Evolutionary conservation across 163 green algal species (phyloP), one percentile per base, ranked within the genome.

Genomic region (Chlorella variabilis): DNA sequence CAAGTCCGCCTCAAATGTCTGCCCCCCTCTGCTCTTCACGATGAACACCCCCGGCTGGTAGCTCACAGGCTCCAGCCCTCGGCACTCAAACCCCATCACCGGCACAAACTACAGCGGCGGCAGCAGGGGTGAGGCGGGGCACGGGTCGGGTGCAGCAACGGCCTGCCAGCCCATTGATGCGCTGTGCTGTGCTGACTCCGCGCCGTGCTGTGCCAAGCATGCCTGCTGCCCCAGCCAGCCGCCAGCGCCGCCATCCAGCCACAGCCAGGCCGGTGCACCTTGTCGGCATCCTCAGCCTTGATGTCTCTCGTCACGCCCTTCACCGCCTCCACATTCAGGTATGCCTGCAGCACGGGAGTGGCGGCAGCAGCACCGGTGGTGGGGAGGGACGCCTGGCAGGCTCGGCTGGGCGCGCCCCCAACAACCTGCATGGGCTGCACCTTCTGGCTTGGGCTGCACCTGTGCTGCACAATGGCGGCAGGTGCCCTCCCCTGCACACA

Each of bases 41-140:
- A 84, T 36, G 77, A 93, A 97, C 33, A 89, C 89, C 83, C 90
- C 73, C 58, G 93, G 93, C 38, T 90, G 82, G 80, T 88, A 97
- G 20, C 51, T 87, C 18, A 94, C 89, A 18, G 91, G 90, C 29
- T 97, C 93, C 51, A 97, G 70, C 21, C 94, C 94, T 0, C 94
- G 82, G 86, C 94, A 97, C 68, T 97, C 94, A 81, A 97, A 96
- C 0, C 83, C 93, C 25, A 96, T 84, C 2, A 97, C 83, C 4
- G 91, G 90, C 34, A 97, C 93, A 84, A 90, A 97, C 49, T 88
- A 71, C 84, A 79, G 67, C 8, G 31, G 48, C 1, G 21, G 20
- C 65, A 41, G 27, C 48, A 56, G 21, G 27, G 36, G 34, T 0
- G 7, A 66, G 38, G 23, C 13, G 17, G 77, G 71, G 34, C 51